Evolutionary conservation across 352 stramenopile species (phyloP), one percentile per base, ranked within the genome.

Genomic region (Phytophthora rubi): DNA sequence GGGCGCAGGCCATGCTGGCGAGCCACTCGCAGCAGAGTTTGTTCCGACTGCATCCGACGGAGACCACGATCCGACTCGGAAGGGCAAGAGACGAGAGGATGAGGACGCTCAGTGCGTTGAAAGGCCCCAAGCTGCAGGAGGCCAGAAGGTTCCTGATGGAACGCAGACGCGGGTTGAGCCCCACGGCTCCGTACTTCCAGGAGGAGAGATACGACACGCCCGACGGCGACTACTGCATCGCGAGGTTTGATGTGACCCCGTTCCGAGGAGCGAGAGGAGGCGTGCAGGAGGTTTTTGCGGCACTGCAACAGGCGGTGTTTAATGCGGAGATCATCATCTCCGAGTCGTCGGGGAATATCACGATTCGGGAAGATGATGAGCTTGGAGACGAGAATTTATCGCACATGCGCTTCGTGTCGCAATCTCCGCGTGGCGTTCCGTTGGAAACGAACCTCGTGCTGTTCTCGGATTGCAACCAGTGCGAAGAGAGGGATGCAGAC

Each of bases 271-370:
- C 76, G 4, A 59, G 65, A n/a, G 60, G 53, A 55, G 70, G 77
- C 3, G 80, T 90, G 4, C 65, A 71, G 26, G 76, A 83, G 32
- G 73, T 90, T 15, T 88, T 85, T 58, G 78, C 82, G 7, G 77
- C 74, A 0, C 67, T 86, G 15, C 70, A 77, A 47, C 85, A 88
- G 51, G 80, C 80, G 26, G 73, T 78, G 18, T 79, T 77, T 55
- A 92, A 90, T 60, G 70, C 85, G 6, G 85, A 92, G 68, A 88
- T 92, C 63, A 86, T 81, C 35, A 85, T 91, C 65, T 91, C 85
- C 6, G 85, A 92, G 59, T 81, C 68, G 6, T 71, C 86, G 0
- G 85, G 83, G 18, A 81, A 88, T 58, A 89, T 92, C 48, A 92
- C 82, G 13, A 89, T 92, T 59, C 81, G 85, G 28, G 85, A 92